Base-by-base conservation (phyloP, 805 yeast genomes). In the Lipomyces starkeyi region DNA sequence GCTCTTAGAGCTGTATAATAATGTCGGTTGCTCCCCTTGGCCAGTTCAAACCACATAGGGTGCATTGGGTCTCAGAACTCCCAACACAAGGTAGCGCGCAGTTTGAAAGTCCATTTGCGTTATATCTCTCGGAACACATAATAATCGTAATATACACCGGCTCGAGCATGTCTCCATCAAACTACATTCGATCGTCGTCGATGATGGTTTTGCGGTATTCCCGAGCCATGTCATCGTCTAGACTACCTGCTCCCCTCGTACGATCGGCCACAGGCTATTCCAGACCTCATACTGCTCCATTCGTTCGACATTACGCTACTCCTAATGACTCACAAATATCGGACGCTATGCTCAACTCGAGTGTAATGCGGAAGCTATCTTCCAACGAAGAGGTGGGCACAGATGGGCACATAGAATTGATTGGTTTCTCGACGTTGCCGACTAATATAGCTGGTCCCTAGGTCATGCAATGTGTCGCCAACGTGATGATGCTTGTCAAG, bases 281-380 rank as follows among this genome's bases (percentile, higher is more conserved):
- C 49, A 43, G 9, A 43, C 3, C 49, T 17, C 49, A 22, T 25
- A 1, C 7, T 7, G 32, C 17, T 13, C 56, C 56, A 53, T 53
- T 11, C 34, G 56, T 53, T 17, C 27, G 64, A 27, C 9, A 20
- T n/a, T 61, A 66, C 52, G 69, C 69, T 20, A 62, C 69, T 5
- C 61, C 66, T 17, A 32, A 58, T n/a, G 20, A 52, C 13, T 66
- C 69, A 29, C 63, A 59, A 54, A 37, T 66, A 22, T 47, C 66
- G 34, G 69, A 66, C 54, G 67, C 64, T n/a, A 40, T 67, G 17
- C 52, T 67, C 32, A 67, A 67, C 52, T 63, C 67, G 25, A 60
- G 63, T 32, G 29, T 67, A 20, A 67, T 67, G 70, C 59, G 64
- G 55, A 67, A 67, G 57, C 29, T 67, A 22, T 56, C 70, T 13